Conservation (phyloP, 2,329 filamentous ascomycete species). For the Fusarium oxysporum region DNA sequence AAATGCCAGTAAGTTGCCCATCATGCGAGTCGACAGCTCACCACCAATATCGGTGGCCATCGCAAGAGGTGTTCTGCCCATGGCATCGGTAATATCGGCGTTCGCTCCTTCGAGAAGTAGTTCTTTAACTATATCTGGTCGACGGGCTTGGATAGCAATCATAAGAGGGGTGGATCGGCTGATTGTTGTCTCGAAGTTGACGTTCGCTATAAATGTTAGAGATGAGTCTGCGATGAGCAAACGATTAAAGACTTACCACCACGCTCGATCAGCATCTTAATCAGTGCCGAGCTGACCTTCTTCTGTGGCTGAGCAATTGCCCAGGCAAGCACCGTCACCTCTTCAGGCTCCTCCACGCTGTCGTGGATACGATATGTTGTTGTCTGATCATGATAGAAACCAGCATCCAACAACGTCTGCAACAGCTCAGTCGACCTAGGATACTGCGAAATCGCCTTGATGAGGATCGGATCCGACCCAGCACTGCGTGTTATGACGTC, state of each 20-base stretch:
- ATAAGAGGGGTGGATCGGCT: constrained; percentile 69
- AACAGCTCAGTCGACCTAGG: constrained; percentile 66
- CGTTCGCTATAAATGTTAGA: constrained; percentile 58
- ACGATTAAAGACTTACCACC: constrained; percentile 49
- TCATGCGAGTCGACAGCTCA: constrained; percentile 64
- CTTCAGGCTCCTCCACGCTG: constrained; percentile 63
- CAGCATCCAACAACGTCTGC: constrained; percentile 64
- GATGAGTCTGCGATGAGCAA: neutral
- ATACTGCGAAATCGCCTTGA: constrained; percentile 65
- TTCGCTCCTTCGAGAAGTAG: constrained; percentile 70
- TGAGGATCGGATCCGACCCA: constrained; percentile 60
- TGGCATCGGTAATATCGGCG: constrained; percentile 67
- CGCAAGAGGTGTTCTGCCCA: constrained; percentile 69
- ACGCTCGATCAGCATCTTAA: constrained; percentile 66
- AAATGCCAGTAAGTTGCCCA: constrained; percentile 65
- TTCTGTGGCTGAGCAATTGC: constrained; percentile 72
- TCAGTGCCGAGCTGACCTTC: constrained; percentile 67
- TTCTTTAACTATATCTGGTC: constrained; percentile 67
- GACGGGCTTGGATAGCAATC: constrained; percentile 66
- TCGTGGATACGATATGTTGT: constrained; percentile 57
- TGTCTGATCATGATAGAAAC: constrained; percentile 70
- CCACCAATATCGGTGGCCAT: constrained; percentile 68
- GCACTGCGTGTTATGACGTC: constrained; percentile 61
- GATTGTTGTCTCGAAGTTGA: constrained; percentile 64
- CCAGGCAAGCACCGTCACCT: constrained; percentile 70